Base-by-base conservation (phyloP, 352 stramenopile genomes). In the Phytophthora fragariaefolia region DNA sequence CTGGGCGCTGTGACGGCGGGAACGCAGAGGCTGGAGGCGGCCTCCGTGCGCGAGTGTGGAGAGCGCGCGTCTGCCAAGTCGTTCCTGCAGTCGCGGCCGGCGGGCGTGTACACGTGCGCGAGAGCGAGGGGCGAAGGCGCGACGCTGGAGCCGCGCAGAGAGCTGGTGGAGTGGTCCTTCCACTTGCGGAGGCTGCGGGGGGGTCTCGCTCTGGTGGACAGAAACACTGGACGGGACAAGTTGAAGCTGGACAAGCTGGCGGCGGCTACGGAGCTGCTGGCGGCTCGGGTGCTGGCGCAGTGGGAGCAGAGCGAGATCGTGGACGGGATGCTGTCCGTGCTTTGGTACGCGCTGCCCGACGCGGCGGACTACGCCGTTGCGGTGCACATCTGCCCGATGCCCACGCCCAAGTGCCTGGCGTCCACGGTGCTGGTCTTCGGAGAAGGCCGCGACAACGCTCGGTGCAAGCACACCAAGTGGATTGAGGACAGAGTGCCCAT, bases 381-480 rank as follows among this genome's bases (percentile, higher is more conserved):
- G 3, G 74, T 89, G 1, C 82, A 92, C 30, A 63, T 83, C 13
- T 92, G 74, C 52, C 20, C 67, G 1, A 91, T 92, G 78, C 80
- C 83, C 2, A 47, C 78, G 64, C 67, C 77, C 7, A 79, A 74
- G 58, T 70, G 66, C 46, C 43, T 69, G 4, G 58, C 66, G 7
- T 82, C 73, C 4, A 86, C 73, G 1, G 72, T 89, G 18, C 24
- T 95, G 30, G 63, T 95, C 20, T 60, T 83, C 47, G 87, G 87
- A 22, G 36, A 64, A n/a, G 58, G 64, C 0, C 73, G 87, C 1
- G 3, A 53, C 4, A 81, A 92, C 17, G 69, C 85, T 7, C 23
- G 47, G 27, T 89, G 80, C 52, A 95, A 95, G 63, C 80, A 95
- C 73, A 78, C 86, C 9, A 65, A 80, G 27, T 95, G 85, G 87